Evolutionary conservation across 208 protist species (phyloP), one percentile per base, ranked within the genome.

Genomic region (Lotmaria passim): DNA sequence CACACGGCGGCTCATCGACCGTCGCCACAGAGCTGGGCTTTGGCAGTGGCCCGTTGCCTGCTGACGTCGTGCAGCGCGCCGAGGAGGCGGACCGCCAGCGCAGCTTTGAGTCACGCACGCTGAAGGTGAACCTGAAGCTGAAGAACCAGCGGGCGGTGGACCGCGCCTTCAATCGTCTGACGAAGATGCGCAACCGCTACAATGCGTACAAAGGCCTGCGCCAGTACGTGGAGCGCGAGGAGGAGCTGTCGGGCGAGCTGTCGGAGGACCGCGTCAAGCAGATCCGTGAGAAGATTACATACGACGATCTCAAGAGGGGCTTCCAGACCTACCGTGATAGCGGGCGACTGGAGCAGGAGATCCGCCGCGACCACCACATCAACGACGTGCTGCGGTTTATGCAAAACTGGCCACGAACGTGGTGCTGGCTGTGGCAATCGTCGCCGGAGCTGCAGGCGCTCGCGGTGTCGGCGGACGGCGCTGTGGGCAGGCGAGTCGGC

Each of bases 301-400:
- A 87, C 59, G 74, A 85, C 12, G 76, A 88, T 26, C 51, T 87
- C 34, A 81, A 84, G 53, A 28, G 50, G 19, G 79, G 79, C 58
- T 91, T 91, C 43, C 83, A 87, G 61, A 52, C 69, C 44, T 91
- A 91, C 72, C 72, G 82, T 0, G 82, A 77, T 52, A 88, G 85
- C 59, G 89, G 86, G 15, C 64, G 64, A 52, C 77, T 91, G 74
- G 89, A 94, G 78, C 26, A 67, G 5, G 84, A 87, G 59, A 68
- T 91, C 14, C 86, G 81, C 10, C 79, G 69, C 30, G 82, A 87
- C 33, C 57, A 83, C 44, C 83, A 92, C 83, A 41, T 93, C 43
- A 78, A 86, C 59, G 87, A 91, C 23, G 83, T 69, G 19, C 73
- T 89, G 50, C 63, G 77, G 33, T 83, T 86, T 67, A 69, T 91